Evolutionary conservation across 164 flowering plant species (phyloP).

Genomic region (Sextonia rubra): DNA sequence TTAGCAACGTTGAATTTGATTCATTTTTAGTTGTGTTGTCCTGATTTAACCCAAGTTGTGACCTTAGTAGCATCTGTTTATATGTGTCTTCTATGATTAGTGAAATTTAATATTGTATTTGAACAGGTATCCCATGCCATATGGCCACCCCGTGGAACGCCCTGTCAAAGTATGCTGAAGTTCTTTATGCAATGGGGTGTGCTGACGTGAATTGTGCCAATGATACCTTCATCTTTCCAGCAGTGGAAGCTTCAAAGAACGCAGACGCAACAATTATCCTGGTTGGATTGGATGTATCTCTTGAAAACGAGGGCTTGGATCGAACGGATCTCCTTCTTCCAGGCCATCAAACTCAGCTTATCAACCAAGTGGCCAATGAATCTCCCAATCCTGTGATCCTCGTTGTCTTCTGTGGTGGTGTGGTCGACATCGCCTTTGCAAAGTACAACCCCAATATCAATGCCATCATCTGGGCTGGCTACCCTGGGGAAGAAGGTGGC

Average conservation of each 20-base stretch:
- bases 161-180: not conserved
- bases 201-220: constrained; percentile 35
- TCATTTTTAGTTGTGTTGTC: not conserved
- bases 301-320: constrained; percentile 58
- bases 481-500: constrained; percentile 84
- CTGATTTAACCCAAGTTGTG: not conserved
- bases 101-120: not conserved
- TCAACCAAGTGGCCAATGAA: constrained; percentile 47
- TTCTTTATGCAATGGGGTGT: constrained; percentile 16
- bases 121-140: constrained; percentile 21
- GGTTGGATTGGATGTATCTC: constrained; percentile 62
- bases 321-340: constrained; percentile 53
- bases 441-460: constrained; percentile 52
- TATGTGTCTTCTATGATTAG: not conserved
- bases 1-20: not conserved
- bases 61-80: not conserved
- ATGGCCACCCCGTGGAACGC: not conserved
- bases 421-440: constrained; percentile 69
- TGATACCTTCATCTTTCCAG: constrained; percentile 32
- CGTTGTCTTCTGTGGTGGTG: constrained; percentile 66
- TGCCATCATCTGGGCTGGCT: constrained; percentile 76
- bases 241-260: constrained; percentile 45
- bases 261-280: constrained; percentile 66
- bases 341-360: constrained; percentile 62
- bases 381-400: constrained; percentile 55